Percentiles rank a stretch among this genome's conserved stretches.
phyloP scores from a whole-genome alignment of 2,329 filamentous ascomycete genomes.

The Verticillium longisporum region DNA sequence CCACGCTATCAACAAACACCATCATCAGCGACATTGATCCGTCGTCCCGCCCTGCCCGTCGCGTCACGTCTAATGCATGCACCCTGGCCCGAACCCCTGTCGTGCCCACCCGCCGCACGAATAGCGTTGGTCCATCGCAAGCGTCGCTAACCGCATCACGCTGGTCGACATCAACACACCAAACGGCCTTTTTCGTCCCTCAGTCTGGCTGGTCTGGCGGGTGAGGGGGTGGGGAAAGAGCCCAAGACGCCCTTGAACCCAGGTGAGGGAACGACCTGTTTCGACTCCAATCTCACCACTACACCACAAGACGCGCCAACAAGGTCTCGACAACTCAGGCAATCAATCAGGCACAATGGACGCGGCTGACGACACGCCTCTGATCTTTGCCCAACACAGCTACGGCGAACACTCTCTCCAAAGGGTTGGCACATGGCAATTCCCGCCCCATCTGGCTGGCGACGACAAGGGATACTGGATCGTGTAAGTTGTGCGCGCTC shows the following conservation, averaged over 20 bases:
- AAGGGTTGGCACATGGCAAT: slow-evolving; percentile 38
- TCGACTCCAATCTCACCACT: background rate
- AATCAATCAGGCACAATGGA: background rate
- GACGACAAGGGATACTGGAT: slow-evolving; percentile 23
- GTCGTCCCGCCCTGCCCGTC: background rate
- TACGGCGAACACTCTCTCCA: slow-evolving; percentile 35
- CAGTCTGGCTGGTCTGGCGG: background rate
- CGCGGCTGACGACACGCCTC: background rate
- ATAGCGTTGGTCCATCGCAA: background rate
- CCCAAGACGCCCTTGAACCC: background rate
- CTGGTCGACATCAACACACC: background rate
- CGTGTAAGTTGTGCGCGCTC: slow-evolving; percentile 20
- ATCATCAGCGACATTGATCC: background rate
- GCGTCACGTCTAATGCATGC: background rate
- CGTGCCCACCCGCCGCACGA: background rate
- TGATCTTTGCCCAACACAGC: slow-evolving; percentile 23
- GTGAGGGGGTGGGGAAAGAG: background rate
- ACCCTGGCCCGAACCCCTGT: background rate
- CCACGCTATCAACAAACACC: background rate
- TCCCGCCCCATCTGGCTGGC: slow-evolving; percentile 9
- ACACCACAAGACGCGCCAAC: background rate
- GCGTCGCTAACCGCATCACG: background rate
- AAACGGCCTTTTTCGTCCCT: too few relatives aligned
- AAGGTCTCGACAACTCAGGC: background rate
- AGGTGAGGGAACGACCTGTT: background rate